These are phyloP conservation scores for Didymella segeticola DNA, from an alignment of 2,329 filamentous ascomycete species.

Conservation along the genomic window DNA sequence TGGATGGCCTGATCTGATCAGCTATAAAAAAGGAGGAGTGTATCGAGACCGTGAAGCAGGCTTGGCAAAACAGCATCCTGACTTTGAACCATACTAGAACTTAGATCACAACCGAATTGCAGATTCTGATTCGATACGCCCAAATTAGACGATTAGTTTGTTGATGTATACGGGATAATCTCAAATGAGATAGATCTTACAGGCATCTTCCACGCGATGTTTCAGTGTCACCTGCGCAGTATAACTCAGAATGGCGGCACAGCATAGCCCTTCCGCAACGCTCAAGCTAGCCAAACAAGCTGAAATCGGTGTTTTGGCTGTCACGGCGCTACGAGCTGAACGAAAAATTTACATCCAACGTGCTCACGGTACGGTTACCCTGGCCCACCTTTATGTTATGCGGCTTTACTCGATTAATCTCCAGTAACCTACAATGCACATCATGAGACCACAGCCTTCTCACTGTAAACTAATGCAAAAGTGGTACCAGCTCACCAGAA, in stretches of 20 bases:
- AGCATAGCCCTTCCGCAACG: constrained; percentile 1
- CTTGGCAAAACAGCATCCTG: background rate
- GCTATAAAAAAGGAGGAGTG: background rate
- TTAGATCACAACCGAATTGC: background rate
- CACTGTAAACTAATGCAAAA: background rate
- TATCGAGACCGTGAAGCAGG: background rate
- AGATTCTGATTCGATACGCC: background rate
- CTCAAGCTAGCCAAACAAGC: background rate
- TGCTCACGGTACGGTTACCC: background rate
- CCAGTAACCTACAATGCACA: background rate
- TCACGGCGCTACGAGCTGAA: background rate
- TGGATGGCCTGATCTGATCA: constrained; percentile 1
- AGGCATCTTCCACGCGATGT: background rate
- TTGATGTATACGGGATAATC: background rate
- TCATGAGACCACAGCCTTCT: background rate
- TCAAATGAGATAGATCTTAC: background rate
- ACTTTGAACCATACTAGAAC: constrained; percentile 4
- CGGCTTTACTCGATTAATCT: constrained; percentile 2
- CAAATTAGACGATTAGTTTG: background rate
- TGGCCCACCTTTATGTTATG: background rate
- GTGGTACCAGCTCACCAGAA: background rate
- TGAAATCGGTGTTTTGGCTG: background rate
- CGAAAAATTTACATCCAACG: background rate
- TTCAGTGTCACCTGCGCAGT: constrained; percentile 1
- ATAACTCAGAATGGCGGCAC: background rate